phyloP scores from a whole-genome alignment of 2,329 filamentous ascomycete genomes.

The Hypoxylon sp. region DNA sequence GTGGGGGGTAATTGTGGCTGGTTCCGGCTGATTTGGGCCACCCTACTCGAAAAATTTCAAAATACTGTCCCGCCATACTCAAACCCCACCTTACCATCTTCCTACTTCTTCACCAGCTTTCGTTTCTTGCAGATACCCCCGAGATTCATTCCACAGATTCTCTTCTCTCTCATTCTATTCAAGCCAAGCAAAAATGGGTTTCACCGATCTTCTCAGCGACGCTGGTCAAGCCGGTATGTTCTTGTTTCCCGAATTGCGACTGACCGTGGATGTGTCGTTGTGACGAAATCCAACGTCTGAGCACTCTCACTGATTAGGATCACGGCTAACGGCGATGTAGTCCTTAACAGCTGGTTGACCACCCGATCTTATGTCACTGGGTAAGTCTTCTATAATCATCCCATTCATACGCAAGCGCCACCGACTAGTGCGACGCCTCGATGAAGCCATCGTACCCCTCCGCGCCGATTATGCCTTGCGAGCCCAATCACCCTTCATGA shows the following conservation, averaged over 20 bases:
- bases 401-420: constrained; percentile 36
- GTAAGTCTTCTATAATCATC: constrained; percentile 64
- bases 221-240: constrained; percentile 67
- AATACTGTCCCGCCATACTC: constrained; percentile 48
- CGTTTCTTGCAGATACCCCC: constrained; percentile 53
- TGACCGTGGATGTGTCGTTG: constrained; percentile 15
- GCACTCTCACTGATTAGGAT: constrained; percentile 12
- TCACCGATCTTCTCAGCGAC: constrained; percentile 71
- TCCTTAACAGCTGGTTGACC: constrained; percentile 73
- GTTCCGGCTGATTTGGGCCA: constrained; percentile 33
- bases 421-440: constrained; percentile 29
- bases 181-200: constrained; percentile 66
- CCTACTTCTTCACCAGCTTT: constrained; percentile 47
- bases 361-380: constrained; percentile 80
- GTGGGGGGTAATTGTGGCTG: constrained; percentile 40
- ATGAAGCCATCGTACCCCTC: constrained; percentile 16
- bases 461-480: constrained; percentile 27
- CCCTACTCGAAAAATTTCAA: constrained; percentile 48
- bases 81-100: constrained; percentile 51
- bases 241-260: constrained; percentile 24
- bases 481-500: constrained; percentile 63
- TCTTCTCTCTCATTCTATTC: constrained; percentile 39
- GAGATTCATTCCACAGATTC: constrained; percentile 39
- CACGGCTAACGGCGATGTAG: constrained; percentile 46
- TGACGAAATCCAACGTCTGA: constrained; percentile 24